Conservation (phyloP, 192 early-diverging fungal species). For the Backusella morwellensis region DNA sequence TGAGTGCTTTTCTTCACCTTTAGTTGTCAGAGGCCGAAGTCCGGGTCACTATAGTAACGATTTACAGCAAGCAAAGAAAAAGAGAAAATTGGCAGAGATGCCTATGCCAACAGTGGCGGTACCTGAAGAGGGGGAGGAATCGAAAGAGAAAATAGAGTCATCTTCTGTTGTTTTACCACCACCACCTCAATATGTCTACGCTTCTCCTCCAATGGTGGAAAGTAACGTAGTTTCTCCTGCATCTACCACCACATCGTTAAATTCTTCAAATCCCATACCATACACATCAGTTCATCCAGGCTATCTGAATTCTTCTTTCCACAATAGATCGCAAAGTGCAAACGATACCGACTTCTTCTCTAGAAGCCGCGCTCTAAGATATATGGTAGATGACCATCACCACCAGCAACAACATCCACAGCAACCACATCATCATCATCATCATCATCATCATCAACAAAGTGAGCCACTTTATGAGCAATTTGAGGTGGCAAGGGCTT, state of each 20-base stretch:
- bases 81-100: background rate
- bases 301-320: background rate
- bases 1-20: slow-evolving; percentile 57
- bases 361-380: background rate
- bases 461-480: background rate
- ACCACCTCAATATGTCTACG: slow-evolving; percentile 4
- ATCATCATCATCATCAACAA: background rate
- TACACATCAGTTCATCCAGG: background rate
- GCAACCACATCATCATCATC: background rate
- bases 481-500: slow-evolving; percentile 3
- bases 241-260: background rate
- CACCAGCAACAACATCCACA: background rate
- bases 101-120: background rate
- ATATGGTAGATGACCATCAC: background rate
- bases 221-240: background rate
- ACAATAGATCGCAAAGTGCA: slow-evolving; percentile 19
- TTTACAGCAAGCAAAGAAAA: background rate
- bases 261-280: background rate
- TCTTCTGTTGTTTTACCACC: background rate
- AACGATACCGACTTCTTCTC: slow-evolving; percentile 7
- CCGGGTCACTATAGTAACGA: slow-evolving; percentile 76
- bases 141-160: slow-evolving; percentile 2
- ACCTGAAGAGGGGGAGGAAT: background rate
- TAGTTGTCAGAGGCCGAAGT: slow-evolving; percentile 88
- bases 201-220: slow-evolving; percentile 12